phyloP scores from a whole-genome alignment of 1,284 basidiomycete species.

The Trametes pubescens region DNA sequence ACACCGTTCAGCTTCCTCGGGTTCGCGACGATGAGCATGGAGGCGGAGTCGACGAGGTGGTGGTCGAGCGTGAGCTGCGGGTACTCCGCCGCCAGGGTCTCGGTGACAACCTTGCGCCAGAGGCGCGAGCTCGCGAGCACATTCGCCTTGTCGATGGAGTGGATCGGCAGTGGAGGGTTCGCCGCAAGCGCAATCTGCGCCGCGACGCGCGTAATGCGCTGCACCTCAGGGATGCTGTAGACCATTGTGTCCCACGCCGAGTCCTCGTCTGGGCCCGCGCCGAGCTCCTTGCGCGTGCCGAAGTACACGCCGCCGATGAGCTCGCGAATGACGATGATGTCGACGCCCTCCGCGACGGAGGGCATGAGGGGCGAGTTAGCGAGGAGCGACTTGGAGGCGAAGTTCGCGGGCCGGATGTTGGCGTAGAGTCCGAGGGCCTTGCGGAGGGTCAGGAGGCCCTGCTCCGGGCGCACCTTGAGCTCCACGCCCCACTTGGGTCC shows the following conservation, averaged over 20 bases:
- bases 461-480: conserved; percentile 94
- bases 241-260: conserved; percentile 92
- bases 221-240: conserved; percentile 91
- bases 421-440: conserved; percentile 96
- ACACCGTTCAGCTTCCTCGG: conserved; percentile 97
- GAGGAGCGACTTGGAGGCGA: conserved; percentile 92
- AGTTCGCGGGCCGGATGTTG: conserved; percentile 97
- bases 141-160: conserved; percentile 99
- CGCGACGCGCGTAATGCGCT: conserved; percentile 96
- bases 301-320: conserved; percentile 96
- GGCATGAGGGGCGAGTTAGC: conserved; percentile 93
- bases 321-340: conserved; percentile 96
- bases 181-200: conserved; percentile 89
- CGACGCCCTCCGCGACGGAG: conserved; percentile 84
- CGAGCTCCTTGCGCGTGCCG: conserved; percentile 91
- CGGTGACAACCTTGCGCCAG: conserved; percentile 93
- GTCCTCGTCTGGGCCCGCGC: conserved; percentile 63
- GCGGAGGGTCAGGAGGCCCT: conserved; percentile 90
- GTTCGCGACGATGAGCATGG: conserved; percentile 95
- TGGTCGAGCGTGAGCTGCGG: conserved; percentile 89
- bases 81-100: conserved; percentile 85
- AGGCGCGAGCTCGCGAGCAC: conserved; percentile 95
- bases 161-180: conserved; percentile 88
- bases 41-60: conserved; percentile 94
- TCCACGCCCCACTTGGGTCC: conserved; percentile 98